Base-by-base conservation (phyloP, 2,329 filamentous ascomycete species). In the Fusarium temperatum region DNA sequence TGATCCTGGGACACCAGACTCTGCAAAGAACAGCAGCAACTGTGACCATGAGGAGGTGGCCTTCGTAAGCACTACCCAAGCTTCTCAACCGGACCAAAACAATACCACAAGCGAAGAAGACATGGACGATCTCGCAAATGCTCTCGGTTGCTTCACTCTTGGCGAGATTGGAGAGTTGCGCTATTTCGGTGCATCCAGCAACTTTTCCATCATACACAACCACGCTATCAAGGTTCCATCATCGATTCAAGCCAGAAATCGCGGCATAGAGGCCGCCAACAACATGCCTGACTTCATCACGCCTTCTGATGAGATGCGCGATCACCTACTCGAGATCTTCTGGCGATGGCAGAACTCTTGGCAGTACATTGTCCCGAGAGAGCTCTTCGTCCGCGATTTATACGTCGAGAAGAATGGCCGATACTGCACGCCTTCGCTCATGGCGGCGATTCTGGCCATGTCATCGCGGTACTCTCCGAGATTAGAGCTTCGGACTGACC, bases 331-430 rank as follows among this genome's bases (percentile, higher is more conserved):
- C 1, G 22, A 42, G 20, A 20, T 66, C 2, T 66, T 45, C 8
- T 66, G 63, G 63, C 32, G 48, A 20, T 66, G 59, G 63, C 63
- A 66, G 7, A 66, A 66, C 22, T 66, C 20, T 17, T 66, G 63
- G 63, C 63, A 66, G 28, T 55, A 30, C 10, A 63, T 66, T 15
- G 63, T 66, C 3, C 63, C 58, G 4, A 55, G 63, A 41, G 63
- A 66, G 14, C 26, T 64, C 0, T 66, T 66, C 6, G 63, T 66
- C 5, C 47, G 59, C 6, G 63, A 64, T 5, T 12, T 66, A 10
- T 66, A 66, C 15, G 35, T 66, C 0, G 59, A 66, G 10, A 35
- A 63, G 12, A 35, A 10, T 28, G 63, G 60, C 3, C 35, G 63
- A n/a, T 64, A 66, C 30, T 66, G 63, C 26, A 66, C 63, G 0